These are phyloP conservation scores for Didymellaceae sp. DNA, from an alignment of 2,329 filamentous ascomycete genomes.

Conservation along the genomic window DNA sequence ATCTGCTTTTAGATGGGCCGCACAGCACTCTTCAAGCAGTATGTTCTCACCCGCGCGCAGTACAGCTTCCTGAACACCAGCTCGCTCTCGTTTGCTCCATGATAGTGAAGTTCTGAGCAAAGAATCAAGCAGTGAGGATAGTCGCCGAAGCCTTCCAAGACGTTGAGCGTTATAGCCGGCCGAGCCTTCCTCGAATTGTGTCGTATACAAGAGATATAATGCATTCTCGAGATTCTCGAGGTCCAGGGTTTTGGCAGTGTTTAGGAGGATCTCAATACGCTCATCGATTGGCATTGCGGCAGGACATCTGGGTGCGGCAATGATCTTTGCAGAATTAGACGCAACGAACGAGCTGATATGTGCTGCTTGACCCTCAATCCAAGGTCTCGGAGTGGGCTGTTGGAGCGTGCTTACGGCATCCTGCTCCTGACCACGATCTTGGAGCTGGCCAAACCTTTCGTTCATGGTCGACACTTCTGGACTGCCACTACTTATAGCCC, in stretches of 20 bases:
- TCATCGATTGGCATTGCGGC: not conserved
- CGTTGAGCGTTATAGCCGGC: not conserved
- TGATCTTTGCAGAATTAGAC: not conserved
- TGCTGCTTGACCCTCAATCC: not conserved
- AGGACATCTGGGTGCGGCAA: too few relatives aligned
- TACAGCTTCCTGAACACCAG: not conserved
- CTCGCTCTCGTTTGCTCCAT: not conserved
- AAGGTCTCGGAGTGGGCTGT: too few relatives aligned
- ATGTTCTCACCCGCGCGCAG: not conserved
- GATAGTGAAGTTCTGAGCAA: not conserved
- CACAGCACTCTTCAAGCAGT: not conserved
- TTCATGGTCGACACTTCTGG: too few relatives aligned
- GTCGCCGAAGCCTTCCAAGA: not conserved
- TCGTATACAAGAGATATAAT: not conserved
- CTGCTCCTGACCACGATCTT: too few relatives aligned
- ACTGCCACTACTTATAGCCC: too few relatives aligned
- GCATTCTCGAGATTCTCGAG: not conserved
- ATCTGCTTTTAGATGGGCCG: not conserved
- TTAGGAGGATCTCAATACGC: not conserved
- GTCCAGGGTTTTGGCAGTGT: not conserved
- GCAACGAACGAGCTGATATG: not conserved
- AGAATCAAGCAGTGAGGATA: not conserved
- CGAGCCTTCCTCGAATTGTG: conserved; percentile 1
- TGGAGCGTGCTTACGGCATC: too few relatives aligned
- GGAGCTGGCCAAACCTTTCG: too few relatives aligned